phyloP scores from a whole-genome alignment of 139 green algal species.

The Chlamydomonas applanata region DNA sequence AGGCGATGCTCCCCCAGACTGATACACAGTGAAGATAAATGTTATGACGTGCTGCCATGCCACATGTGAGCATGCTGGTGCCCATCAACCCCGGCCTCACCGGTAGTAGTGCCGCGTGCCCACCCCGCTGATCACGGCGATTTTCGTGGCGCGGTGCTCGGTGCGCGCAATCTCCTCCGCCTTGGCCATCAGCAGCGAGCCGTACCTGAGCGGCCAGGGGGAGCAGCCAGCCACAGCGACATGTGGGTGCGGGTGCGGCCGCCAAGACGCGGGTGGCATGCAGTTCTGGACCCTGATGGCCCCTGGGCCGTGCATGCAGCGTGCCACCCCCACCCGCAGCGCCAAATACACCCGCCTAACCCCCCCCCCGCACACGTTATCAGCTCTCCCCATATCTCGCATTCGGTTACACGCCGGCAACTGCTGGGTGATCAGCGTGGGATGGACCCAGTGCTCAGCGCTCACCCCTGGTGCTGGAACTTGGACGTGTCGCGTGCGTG shows the following conservation, averaged over 20 bases:
- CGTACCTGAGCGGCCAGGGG: slow-evolving; percentile 65
- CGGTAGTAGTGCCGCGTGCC: slow-evolving; percentile 97
- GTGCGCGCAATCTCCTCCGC: slow-evolving; percentile 86
- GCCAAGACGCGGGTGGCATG: too few relatives aligned
- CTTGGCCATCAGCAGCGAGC: slow-evolving; percentile 90
- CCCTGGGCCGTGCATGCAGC: too few relatives aligned
- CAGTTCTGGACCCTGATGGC: too few relatives aligned
- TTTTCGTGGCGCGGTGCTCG: slow-evolving; percentile 85
- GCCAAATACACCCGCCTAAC: too few relatives aligned
- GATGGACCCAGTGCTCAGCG: too few relatives aligned
- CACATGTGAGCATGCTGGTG: not conserved
- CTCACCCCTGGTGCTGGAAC: slow-evolving; percentile 86
- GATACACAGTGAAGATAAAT: not conserved
- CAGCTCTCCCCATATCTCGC: too few relatives aligned
- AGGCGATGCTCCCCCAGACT: not conserved
- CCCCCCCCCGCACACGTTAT: too few relatives aligned
- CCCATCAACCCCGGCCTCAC: not conserved
- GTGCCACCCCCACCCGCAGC: too few relatives aligned
- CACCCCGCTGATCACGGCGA: slow-evolving; percentile 97
- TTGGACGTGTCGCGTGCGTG: slow-evolving; percentile 76
- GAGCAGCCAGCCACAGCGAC: too few relatives aligned
- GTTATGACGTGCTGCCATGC: not conserved
- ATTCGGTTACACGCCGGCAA: too few relatives aligned
- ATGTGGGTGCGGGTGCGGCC: too few relatives aligned
- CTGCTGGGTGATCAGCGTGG: too few relatives aligned